Evolutionary conservation across 1,139 yeast species (phyloP), one percentile per base, ranked within the genome.

Genomic region (Hyphopichia buzzinii): DNA sequence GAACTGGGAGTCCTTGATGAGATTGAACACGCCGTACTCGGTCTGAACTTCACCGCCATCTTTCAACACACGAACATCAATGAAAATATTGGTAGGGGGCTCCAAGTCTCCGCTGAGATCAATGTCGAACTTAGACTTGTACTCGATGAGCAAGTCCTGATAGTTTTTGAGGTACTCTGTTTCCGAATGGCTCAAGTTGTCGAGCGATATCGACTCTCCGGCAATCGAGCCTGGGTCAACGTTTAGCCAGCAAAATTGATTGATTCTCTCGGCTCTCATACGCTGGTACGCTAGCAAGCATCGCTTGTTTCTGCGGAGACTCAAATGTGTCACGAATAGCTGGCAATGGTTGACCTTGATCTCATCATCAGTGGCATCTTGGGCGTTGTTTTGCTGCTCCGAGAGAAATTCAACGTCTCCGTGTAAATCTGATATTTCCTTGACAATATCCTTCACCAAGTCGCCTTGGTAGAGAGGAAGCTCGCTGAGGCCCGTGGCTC

Each of bases 41-140:
- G 98, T 92, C 54, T 90, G 97, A 28, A 92, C 89, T 55, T 92
- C 97, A 1, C 98, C 98, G 0, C 96, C 97, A 52, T 92, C 95
- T 51, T 85, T 85, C 38, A 92, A 62, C 8, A 92, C 97, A 37
- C 98, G 67, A 3, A 92, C 97, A 54, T 92, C 98, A 10, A 92
- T 85, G 50, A 90, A 92, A 29, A 92, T 84, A 48, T 88, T 95
- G 21, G 77, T 77, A 1, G 98, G 98, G 0, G 98, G 98, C 28
- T 79, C 87, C 47, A 92, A 59, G 22, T 87, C 80, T 0, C 97
- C 97, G 19, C 92, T 78, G 27, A 92, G 65, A 52, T 92, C 98
- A n/a, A 92, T 65, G 46, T 89, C 96, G 65, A 87, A 81, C 8
- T 77, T 74, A 11, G 95, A 85, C 50, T 88, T 89, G 60, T 83